phyloP scores from a whole-genome alignment of 371 early-diverging fungal genomes.

The Haplosporangium sp. region DNA sequence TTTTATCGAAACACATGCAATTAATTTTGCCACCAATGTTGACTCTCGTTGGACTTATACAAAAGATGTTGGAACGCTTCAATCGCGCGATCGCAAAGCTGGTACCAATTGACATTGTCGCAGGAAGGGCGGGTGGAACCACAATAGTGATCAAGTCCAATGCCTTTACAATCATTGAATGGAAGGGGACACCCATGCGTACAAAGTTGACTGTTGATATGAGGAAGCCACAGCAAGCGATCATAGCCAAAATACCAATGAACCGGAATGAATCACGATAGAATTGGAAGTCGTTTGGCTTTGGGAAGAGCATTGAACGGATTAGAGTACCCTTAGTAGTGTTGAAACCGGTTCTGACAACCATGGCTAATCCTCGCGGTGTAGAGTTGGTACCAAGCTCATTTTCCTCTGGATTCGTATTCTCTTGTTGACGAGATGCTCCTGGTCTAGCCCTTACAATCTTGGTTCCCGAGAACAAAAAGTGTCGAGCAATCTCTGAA shows the following conservation, averaged over 20 bases:
- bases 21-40: constrained; percentile 97
- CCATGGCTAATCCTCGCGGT: constrained; percentile 80
- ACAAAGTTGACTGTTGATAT: constrained; percentile 88
- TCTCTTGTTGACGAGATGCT: constrained; percentile 24
- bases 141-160: constrained; percentile 95
- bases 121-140: constrained; percentile 97
- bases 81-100: constrained; percentile 93
- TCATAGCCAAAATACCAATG: constrained; percentile 87
- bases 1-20: constrained; percentile 99
- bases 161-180: constrained; percentile 85
- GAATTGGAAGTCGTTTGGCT: constrained; percentile 94
- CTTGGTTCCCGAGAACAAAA: constrained; percentile 93
- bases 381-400: constrained; percentile 25
- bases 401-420: constrained; percentile 13
- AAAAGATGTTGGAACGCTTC: constrained; percentile 86
- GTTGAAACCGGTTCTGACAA: constrained; percentile 96
- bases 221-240: constrained; percentile 86
- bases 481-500: constrained; percentile 80
- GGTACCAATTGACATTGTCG: constrained; percentile 97
- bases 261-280: constrained; percentile 96
- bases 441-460: constrained; percentile 83
- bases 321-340: constrained; percentile 97
- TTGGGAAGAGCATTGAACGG: constrained; percentile 95
- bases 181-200: constrained; percentile 74
- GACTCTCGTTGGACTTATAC: constrained; percentile 94